Conservation (phyloP, 176 grass and related monocot species). For the Cenchrus purpureus region DNA sequence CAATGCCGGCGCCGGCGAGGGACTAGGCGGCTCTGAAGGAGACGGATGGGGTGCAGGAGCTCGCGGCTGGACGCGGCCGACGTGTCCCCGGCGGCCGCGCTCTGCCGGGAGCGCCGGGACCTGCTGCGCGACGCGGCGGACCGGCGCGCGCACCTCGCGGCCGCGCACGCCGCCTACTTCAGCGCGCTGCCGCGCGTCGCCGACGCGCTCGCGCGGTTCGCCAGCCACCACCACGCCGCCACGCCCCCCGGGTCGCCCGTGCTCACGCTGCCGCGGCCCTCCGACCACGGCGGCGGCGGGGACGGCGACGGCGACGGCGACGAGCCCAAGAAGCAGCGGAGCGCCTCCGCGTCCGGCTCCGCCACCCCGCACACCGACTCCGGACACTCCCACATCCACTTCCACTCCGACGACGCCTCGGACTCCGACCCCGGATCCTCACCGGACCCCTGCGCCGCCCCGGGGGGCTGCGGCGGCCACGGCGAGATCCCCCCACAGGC, state of each 20-base stretch:
- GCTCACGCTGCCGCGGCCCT: constrained; percentile 74
- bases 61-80: constrained; percentile 74
- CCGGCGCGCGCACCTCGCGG: constrained; percentile 58
- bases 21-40: neutral
- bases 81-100: constrained; percentile 52
- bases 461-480: constrained; percentile 24
- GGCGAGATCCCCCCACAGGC: constrained; percentile 28
- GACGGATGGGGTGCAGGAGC: constrained; percentile 75
- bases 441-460: constrained; percentile 27
- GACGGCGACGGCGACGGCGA: constrained; percentile 3
- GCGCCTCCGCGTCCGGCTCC: constrained; percentile 47
- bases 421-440: constrained; percentile 37
- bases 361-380: constrained; percentile 49
- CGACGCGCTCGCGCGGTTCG: constrained; percentile 77
- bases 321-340: constrained; percentile 46
- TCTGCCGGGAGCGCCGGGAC: constrained; percentile 83
- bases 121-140: constrained; percentile 64
- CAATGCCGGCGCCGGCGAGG: constrained; percentile 41
- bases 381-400: constrained; percentile 58
- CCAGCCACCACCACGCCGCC: constrained; percentile 59
- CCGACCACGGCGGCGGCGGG: constrained; percentile 34
- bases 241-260: constrained; percentile 58
- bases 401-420: constrained; percentile 44
- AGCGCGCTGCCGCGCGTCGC: constrained; percentile 70
- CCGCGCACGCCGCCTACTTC: constrained; percentile 83